Evolutionary conservation across 1,284 basidiomycete species (phyloP).

Genomic region (Cutaneotrichosporon sp.): DNA sequence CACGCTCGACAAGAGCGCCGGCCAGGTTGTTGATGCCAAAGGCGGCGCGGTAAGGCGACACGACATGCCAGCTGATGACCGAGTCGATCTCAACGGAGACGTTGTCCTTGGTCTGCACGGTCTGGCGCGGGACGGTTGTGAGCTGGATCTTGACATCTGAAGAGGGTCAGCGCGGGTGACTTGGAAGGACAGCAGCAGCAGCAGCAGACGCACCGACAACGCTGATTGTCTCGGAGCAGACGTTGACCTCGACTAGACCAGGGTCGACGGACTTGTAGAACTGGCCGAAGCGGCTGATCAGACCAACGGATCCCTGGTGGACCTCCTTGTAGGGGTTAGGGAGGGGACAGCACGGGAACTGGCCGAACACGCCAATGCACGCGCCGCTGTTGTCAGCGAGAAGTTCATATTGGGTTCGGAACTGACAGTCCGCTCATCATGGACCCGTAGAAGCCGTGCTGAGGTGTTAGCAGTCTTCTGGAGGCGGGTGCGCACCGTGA

Average conservation of each 20-base stretch:
- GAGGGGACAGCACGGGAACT: slow-evolving; percentile 80
- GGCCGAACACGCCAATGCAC: slow-evolving; percentile 62
- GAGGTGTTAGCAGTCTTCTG: slow-evolving; percentile 45
- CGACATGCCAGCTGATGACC: slow-evolving; percentile 80
- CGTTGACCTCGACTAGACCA: slow-evolving; percentile 87
- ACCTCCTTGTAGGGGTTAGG: slow-evolving; percentile 59
- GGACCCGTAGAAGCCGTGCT: slow-evolving; percentile 84
- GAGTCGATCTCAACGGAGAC: slow-evolving; percentile 60
- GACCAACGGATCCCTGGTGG: slow-evolving; percentile 76
- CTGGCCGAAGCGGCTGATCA: slow-evolving; percentile 87
- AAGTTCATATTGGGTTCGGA: too few relatives aligned
- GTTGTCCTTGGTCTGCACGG: slow-evolving; percentile 71
- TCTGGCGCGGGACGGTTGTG: slow-evolving; percentile 79
- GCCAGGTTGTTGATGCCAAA: slow-evolving; percentile 89
- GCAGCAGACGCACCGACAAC: slow-evolving; percentile 60
- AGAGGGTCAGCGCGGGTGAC: neutral
- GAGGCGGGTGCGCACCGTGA: slow-evolving; percentile 46
- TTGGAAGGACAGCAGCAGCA: slow-evolving; percentile 5
- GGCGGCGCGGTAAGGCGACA: slow-evolving; percentile 80
- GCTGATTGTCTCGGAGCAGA: slow-evolving; percentile 81
- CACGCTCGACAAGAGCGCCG: slow-evolving; percentile 84
- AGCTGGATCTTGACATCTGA: slow-evolving; percentile 91
- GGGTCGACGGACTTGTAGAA: slow-evolving; percentile 91
- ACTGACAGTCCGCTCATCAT: slow-evolving; percentile 67
- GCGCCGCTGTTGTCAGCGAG: too few relatives aligned